Base-by-base conservation (phyloP, 306 rosid species). In the Cicer cuneatum region DNA sequence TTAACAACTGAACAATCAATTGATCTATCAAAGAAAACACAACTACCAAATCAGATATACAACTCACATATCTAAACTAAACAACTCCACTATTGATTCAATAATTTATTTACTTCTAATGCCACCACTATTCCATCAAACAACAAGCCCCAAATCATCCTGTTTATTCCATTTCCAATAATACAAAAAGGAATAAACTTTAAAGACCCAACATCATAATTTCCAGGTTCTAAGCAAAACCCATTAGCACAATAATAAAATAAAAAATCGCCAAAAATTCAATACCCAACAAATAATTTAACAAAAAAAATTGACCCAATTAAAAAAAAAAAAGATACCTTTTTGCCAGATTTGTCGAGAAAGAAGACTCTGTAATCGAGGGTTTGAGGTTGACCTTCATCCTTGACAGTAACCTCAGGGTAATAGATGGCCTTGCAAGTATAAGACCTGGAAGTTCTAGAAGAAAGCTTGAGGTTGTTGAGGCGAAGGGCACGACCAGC, bases 301-400 rank as follows among this genome's bases (percentile, higher is more conserved):
- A 29, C 3, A 4, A 29, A 29, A 29, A 29, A 29, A 6, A 59
- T 59, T 13, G 65, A 59, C 7, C 18, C 7, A 33, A 12, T 37
- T 13, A 24, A 54, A 19, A 75, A 51, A 19, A 75, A 51, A 29
- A 38, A 59, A 0, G 10, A 8, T 12, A 89, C 98, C 98, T 87
- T 93, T 12, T 89, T 88, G 18, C 97, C 97, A 63, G 97, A 85
- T 71, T 76, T 73, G 19, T 87, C 97, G 16, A 78, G 76, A 45
- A 93, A 85, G 86, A 90, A 93, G 38, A 89, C 88, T 69, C 98
- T 81, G 46, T 90, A 93, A 66, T 90, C 97, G 45, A 89, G 93
- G 71, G 96, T 86, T 86, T 87, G 86, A 8, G 92, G 93, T 72
- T 77, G 93, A 16, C 97, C 98, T 74, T 90, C 88, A 60, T 87